Evolutionary conservation across 2,329 filamentous ascomycete species (phyloP), one percentile per base, ranked within the genome.

Genomic region (Colletotrichum gloeosporioides): DNA sequence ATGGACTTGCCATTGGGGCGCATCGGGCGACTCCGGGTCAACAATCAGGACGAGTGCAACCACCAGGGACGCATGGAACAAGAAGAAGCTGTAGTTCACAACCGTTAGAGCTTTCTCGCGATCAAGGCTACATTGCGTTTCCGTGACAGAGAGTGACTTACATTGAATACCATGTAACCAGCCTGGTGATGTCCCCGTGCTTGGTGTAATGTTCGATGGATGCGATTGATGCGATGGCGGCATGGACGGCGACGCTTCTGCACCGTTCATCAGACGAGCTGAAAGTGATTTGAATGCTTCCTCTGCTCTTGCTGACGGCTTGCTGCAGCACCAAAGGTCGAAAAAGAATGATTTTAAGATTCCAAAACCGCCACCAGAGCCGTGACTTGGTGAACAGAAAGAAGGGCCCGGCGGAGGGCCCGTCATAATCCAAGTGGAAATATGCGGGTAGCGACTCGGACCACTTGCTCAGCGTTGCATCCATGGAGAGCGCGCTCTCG

Each of bases 311-410:
- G 53, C 76, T 77, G 25, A 82, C 78, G 7, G 80, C 81, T 9
- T 79, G 78, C 22, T 78, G 77, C 25, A 83, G 77, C 13, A 84
- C 71, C 18, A 83, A 71, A 36, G 82, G 80, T 18, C 82, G 80
- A 55, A 82, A 82, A 4, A 83, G 69, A 36, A 82, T 81, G 49
- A 83, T 82, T 65, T 80, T 82, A 13, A 84, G 55, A 62, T 84
- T 84, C 81, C 82, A 82, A 53, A 82, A 79, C 6, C 82, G 81
- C 82, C 82, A 84, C 82, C 80, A 82, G 3, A 83, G 77, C 27
- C 80, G 80, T 18, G 76, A 79, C 22, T 77, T 79, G 15, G 81
- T 80, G 59, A 83, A 83, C 1, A 79, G 44, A 62, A 81, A 80
- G 34, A 77, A 78, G 4, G 77, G 70, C 7, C 82, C 81, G 8